Percentiles rank a stretch among this genome's conserved stretches.
Evolutionary conservation across 2,329 filamentous ascomycete species (phyloP).

Genomic region (Periconia sp.): DNA sequence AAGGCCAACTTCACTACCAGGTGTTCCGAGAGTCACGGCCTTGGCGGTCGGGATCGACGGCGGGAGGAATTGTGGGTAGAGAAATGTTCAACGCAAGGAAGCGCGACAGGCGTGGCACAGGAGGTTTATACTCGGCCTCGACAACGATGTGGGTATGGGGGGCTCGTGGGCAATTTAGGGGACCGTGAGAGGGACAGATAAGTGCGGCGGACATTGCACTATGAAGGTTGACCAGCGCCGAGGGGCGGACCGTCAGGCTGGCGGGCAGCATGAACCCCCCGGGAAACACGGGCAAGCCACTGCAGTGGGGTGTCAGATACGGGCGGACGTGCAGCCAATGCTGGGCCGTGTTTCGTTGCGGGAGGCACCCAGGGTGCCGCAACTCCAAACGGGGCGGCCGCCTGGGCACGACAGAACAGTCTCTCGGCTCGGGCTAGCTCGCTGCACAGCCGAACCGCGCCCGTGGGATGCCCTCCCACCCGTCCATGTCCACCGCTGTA

Average conservation of each 20-base stretch:
- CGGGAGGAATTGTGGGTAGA: not conserved
- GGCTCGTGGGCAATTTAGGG: too few relatives aligned
- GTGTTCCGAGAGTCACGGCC: constrained; percentile 14
- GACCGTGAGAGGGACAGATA: constrained; percentile 15
- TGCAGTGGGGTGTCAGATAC: constrained; percentile 38
- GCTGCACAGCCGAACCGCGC: constrained; percentile 29
- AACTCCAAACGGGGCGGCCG: constrained; percentile 1
- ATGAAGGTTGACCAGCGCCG: constrained; percentile 1
- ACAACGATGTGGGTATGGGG: constrained; percentile 2
- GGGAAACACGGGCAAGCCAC: constrained; percentile 21
- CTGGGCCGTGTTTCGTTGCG: constrained; percentile 18
- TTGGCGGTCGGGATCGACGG: constrained; percentile 22
- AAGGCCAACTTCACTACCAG: constrained; percentile 28
- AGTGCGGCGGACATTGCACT: constrained; percentile 15
- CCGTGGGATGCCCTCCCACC: constrained; percentile 35
- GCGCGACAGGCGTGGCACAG: constrained; percentile 7
- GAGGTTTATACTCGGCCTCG: constrained; percentile 16
- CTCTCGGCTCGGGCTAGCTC: constrained; percentile 8
- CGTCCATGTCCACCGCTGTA: not conserved
- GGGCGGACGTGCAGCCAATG: constrained; percentile 33
- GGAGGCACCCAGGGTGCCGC: too few relatives aligned
- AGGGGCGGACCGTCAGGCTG: constrained; percentile 19
- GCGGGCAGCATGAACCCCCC: constrained; percentile 20
- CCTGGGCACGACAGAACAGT: too few relatives aligned
- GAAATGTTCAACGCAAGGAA: constrained; percentile 11